Percentiles rank a stretch among this genome's conserved stretches.
phyloP scores from a whole-genome alignment of 129 eudicot genomes.

The carrot (Daucus carota) region DH1_v3.0 NC_030389.2:34304501-34305000 shows the following conservation, averaged over 20 bases:
- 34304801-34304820: not conserved
- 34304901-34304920: not conserved
- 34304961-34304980: not conserved
- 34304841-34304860: not conserved
- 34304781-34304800: not conserved
- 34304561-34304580: conserved; percentile 33
- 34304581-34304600: conserved; percentile 36
- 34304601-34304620: conserved; percentile 37
- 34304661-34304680: conserved; percentile 19
- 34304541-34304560: conserved; percentile 55
- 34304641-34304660: conserved; percentile 1
- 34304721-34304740: not conserved
- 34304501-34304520: conserved; percentile 43
- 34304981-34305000: not conserved
- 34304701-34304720: not conserved
- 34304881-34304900: not conserved
- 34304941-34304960: conserved; percentile 16
- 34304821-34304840: not conserved
- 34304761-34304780: not conserved
- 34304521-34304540: conserved; percentile 60
- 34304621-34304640: not conserved
- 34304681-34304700: conserved; percentile 17
- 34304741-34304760: not conserved
- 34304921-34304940: conserved; percentile 47
- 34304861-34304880: not conserved